Conservation (phyloP, 169 alveolate species). For the Eimeria praecox region DNA sequence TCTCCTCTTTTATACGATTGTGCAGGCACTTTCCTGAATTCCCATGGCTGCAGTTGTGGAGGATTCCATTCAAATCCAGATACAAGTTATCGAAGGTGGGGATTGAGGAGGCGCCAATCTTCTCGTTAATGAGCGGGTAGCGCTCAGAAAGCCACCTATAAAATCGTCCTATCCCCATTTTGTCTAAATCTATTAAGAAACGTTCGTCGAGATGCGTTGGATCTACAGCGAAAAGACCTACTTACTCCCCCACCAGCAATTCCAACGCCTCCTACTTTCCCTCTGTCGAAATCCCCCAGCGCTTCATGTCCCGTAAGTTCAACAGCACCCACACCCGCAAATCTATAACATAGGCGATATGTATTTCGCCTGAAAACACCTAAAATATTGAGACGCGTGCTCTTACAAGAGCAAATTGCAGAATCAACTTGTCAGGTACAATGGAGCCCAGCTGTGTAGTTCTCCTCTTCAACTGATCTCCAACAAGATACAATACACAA, state of each 20-base stretch:
- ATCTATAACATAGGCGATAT: neutral
- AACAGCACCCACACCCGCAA: neutral
- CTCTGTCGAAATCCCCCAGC: neutral
- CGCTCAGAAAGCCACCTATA: constrained; percentile 94
- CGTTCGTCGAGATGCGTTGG: neutral
- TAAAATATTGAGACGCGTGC: neutral
- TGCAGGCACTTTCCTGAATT: constrained; percentile 72
- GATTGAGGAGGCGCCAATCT: constrained; percentile 83
- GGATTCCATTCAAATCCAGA: constrained; percentile 99
- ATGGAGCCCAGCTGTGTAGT: too few relatives aligned
- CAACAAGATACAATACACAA: neutral
- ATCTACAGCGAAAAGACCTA: neutral
- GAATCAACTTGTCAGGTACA: neutral
- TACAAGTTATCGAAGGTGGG: constrained; percentile 98
- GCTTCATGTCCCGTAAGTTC: neutral
- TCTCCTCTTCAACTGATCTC: neutral
- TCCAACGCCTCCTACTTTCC: neutral
- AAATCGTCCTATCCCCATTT: constrained; percentile 96
- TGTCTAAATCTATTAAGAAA: neutral
- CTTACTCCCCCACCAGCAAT: neutral
- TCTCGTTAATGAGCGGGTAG: constrained; percentile 94
- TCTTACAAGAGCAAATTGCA: neutral
- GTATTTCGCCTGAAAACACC: neutral
- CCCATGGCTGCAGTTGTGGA: constrained; percentile 91
- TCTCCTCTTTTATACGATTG: neutral